A percentile compares a stretch with the other conserved stretches of the same genome.
phyloP scores from a whole-genome alignment of 176 grass and related monocot genomes.

The Oryza australiensis region DNA sequence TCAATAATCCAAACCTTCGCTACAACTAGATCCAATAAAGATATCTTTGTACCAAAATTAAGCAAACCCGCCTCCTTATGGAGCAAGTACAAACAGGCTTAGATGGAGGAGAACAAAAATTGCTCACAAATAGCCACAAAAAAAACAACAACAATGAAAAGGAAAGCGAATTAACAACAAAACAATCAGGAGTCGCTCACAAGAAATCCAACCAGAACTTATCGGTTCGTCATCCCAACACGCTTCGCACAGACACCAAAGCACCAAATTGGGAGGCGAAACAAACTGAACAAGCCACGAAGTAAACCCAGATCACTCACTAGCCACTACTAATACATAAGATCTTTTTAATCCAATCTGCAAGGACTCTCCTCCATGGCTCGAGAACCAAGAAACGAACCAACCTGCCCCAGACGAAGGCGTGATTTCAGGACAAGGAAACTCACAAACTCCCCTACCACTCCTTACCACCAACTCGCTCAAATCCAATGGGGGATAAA shows the following conservation, averaged over 20 bases:
- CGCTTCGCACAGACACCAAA: background rate
- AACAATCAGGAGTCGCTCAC: background rate
- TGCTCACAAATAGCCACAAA: background rate
- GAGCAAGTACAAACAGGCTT: slow-evolving; percentile 10
- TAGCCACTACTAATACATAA: background rate
- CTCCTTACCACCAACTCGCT: background rate
- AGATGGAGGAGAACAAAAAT: slow-evolving; percentile 33
- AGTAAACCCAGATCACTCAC: background rate
- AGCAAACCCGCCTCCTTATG: slow-evolving; percentile 5
- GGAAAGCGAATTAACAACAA: slow-evolving; percentile 5
- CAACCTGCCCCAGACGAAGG: background rate
- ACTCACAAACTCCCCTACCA: too few species aligned
- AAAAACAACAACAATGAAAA: background rate
- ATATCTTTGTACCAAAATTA: background rate
- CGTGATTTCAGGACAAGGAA: background rate
- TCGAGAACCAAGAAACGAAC: slow-evolving; percentile 7
- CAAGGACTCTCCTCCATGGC: background rate
- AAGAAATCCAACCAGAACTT: slow-evolving; percentile 16
- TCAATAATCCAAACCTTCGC: background rate
- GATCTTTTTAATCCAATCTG: background rate
- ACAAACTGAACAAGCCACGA: background rate
- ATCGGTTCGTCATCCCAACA: background rate
- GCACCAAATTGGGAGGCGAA: slow-evolving; percentile 11
- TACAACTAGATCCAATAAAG: slow-evolving; percentile 35
- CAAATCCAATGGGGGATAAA: slow-evolving; percentile 18